phyloP scores from a whole-genome alignment of 176 grass and related monocot genomes.

The Oryza officinalis region DNA sequence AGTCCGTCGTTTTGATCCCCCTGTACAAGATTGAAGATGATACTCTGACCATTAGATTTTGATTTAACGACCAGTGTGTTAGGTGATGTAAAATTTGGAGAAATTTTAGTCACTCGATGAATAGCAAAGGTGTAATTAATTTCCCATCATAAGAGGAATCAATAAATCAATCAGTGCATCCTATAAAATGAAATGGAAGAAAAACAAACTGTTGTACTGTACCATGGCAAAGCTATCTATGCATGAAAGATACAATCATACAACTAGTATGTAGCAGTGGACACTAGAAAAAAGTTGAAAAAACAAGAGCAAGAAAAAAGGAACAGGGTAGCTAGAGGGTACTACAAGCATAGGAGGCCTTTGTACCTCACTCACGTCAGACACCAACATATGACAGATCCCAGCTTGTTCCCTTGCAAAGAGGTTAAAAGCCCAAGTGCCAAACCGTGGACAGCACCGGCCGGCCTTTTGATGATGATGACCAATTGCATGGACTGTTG shows the following conservation, averaged over 20 bases:
- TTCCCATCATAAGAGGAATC: neutral
- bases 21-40: no score
- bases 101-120: no score
- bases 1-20: no score
- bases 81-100: no score
- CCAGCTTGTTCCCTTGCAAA: neutral
- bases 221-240: neutral
- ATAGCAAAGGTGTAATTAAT: no score
- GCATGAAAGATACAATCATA: neutral
- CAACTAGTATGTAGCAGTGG: neutral
- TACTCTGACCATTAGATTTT: no score
- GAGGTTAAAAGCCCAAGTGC: neutral
- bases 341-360: neutral
- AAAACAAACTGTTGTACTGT: neutral
- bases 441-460: neutral
- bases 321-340: neutral
- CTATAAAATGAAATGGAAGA: neutral
- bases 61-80: no score
- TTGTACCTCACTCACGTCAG: slow-evolving; percentile 21
- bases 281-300: neutral
- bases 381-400: neutral
- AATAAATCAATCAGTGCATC: neutral
- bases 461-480: slow-evolving; percentile 13
- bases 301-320: slow-evolving; percentile 7
- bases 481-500: slow-evolving; percentile 13